phyloP scores from a whole-genome alignment of 139 green algal genomes.

The Penium margaritaceum region DNA sequence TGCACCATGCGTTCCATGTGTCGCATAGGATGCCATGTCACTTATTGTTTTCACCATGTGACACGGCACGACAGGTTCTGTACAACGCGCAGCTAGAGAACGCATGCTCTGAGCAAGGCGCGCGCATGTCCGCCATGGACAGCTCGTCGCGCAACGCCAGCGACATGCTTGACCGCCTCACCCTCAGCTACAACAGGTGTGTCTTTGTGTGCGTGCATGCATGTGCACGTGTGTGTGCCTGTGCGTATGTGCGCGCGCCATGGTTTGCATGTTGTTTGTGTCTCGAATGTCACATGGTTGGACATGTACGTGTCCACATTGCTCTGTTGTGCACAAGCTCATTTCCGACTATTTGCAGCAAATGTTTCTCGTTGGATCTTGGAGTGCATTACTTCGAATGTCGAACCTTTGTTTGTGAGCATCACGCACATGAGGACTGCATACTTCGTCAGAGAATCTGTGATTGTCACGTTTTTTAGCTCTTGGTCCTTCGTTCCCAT shows the following conservation, averaged over 20 bases:
- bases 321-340: no score
- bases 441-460: not conserved
- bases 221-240: not conserved
- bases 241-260: no score
- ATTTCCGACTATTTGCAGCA: no score
- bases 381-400: not conserved
- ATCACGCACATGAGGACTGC: no score
- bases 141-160: slow-evolving; percentile 88
- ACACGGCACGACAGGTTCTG: slow-evolving; percentile 69
- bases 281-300: no score
- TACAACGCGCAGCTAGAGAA: slow-evolving; percentile 96
- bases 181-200: slow-evolving; percentile 82
- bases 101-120: slow-evolving; percentile 86
- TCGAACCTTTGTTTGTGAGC: not conserved
- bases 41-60: no score
- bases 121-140: slow-evolving; percentile 96
- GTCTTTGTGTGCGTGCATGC: not conserved
- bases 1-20: no score
- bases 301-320: no score
- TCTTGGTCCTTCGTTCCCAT: not conserved
- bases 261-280: no score
- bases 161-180: slow-evolving; percentile 92
- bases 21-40: no score
- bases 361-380: no score
- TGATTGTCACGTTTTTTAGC: not conserved